Percentiles rank a stretch among this genome's conserved stretches.
phyloP scores from a whole-genome alignment of 371 early-diverging fungal species.

The Umbelopsis sp. region DNA sequence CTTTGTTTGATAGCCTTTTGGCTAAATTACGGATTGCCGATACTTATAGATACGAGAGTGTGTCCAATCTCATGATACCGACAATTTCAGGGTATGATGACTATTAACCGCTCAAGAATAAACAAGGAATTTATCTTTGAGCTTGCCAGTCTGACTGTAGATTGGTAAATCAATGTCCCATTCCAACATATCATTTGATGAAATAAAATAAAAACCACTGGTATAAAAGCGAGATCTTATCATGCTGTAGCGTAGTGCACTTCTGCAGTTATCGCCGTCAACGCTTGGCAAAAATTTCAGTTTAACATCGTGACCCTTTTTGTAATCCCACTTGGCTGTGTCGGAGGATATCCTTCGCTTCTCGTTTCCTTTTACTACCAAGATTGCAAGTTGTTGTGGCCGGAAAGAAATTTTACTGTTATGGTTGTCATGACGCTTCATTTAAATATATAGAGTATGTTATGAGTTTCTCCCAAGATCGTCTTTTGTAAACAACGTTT shows the following conservation, averaged over 20 bases:
- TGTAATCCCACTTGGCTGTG: not conserved
- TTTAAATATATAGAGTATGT: too few species aligned
- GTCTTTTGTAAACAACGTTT: too few species aligned
- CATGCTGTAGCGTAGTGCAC: too few species aligned
- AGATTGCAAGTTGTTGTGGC: too few species aligned
- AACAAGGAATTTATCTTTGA: not conserved
- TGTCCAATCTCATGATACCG: slow-evolving; percentile 14
- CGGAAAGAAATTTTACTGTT: too few species aligned
- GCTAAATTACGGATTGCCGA: not conserved
- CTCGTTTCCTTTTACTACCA: not conserved
- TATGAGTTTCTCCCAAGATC: too few species aligned
- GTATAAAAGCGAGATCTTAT: too few species aligned
- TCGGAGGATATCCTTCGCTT: slow-evolving; percentile 5
- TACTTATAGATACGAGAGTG: not conserved
- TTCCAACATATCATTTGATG: slow-evolving; percentile 1
- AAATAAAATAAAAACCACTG: too few species aligned
- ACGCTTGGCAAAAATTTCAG: not conserved
- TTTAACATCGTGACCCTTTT: not conserved
- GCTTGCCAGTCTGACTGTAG: not conserved
- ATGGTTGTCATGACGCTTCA: too few species aligned
- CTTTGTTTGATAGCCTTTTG: not conserved
- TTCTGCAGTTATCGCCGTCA: too few species aligned
- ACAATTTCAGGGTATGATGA: slow-evolving; percentile 1
- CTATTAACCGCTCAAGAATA: slow-evolving; percentile 8
- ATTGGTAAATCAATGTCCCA: not conserved